A percentile compares a stretch with the other conserved stretches of the same genome.
These are phyloP conservation scores for Skeletonema costatum DNA, from an alignment of 108 stramenopile genomes.

Conservation along the genomic window DNA sequence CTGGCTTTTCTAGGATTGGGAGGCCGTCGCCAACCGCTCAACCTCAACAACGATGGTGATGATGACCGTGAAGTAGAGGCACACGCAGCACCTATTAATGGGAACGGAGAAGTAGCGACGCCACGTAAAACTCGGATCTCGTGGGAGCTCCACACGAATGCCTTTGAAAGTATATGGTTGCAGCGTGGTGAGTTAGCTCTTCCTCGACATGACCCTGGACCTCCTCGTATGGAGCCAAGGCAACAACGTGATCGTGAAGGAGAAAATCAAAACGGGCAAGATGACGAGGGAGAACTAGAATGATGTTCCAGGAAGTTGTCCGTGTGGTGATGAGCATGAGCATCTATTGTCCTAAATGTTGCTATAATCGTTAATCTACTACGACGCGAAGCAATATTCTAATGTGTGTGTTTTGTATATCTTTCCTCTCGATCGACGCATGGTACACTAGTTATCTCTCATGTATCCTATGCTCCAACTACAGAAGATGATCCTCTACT, in stretches of 20 bases:
- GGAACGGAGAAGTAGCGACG: not conserved
- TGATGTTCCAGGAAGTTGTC: too few relatives aligned
- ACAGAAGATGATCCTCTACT: too few relatives aligned
- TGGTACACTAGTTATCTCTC: too few relatives aligned
- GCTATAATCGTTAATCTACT: too few relatives aligned
- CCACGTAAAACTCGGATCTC: not conserved
- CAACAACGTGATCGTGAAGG: not conserved
- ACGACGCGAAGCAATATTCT: too few relatives aligned
- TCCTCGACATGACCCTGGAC: not conserved
- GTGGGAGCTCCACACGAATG: not conserved
- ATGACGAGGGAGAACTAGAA: not conserved
- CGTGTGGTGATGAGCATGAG: too few relatives aligned
- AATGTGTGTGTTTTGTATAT: too few relatives aligned
- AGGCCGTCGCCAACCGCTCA: not conserved
- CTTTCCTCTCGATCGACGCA: too few relatives aligned
- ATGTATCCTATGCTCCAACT: too few relatives aligned
- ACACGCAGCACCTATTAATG: not conserved
- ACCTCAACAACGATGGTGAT: not conserved
- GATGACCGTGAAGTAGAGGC: not conserved
- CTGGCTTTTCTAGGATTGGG: not conserved
- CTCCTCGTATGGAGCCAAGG: not conserved
- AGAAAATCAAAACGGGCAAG: not conserved
- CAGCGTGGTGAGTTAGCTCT: not conserved
- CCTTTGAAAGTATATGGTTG: not conserved
- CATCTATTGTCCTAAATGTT: too few relatives aligned